Evolutionary conservation across 1,284 basidiomycete genomes (phyloP), one percentile per base, ranked within the genome.

Genomic region (Chalciporus sp.): DNA sequence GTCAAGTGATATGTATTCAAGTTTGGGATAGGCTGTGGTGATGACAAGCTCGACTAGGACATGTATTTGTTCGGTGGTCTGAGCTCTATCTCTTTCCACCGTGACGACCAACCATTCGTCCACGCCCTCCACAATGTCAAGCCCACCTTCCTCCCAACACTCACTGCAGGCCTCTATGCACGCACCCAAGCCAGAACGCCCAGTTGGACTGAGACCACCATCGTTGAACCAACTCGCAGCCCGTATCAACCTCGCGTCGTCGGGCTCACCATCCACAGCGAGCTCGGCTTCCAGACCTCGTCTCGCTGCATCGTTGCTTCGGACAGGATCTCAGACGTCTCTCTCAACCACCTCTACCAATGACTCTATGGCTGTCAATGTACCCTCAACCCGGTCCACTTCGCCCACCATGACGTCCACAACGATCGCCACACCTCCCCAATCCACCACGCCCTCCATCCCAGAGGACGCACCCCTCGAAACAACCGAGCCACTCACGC

Each of bases 151-250:
- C 44, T 66, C 54, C 10, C 49, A 44, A 40, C 63, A 68, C 17
- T 69, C 68, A 27, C 23, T 71, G 33, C 61, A 68, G 2, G 66
- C 62, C 19, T 71, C 71, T n/a, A 60, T 72, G 51, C 71, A 75
- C 53, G 72, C 67, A 4, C 64, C 74, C 42, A 81, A 77, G 61
- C 64, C 74, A 11, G 77, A 80, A 51, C 70, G 74, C 19, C 52
- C 72, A 17, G 49, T 60, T 6, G 64, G 65, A 23, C 29, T 66
- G 11, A 80, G 86, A 39, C 75, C 86, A 44, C 88, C 88, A 0
- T 89, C 88, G n/a, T 78, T 91, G 14, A 87, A 89, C 71, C 86
- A 90, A 70, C 83, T 91, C 49, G 89, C 87, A 3, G 88, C 88
- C 2, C 83, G 86, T 51, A 88, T 90, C 66, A 83, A 78, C 64